Evolutionary conservation across 768 basidiomycete species (phyloP), one percentile per base, ranked within the genome.

Genomic region (Basidioascus undulatus): DNA sequence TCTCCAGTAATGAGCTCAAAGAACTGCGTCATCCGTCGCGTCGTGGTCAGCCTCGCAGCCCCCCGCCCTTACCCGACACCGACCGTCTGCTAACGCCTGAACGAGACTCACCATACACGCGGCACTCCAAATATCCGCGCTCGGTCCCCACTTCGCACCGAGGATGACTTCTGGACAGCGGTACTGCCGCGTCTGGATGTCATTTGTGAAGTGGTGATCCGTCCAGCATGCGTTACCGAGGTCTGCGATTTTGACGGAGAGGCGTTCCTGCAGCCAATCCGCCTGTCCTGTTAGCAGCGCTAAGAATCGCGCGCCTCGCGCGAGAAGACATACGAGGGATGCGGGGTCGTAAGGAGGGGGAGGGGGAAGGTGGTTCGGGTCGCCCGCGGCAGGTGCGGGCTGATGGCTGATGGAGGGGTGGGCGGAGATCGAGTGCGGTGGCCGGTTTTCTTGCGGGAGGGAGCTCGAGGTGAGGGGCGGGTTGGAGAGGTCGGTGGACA

Each of bases 181-280:
- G 57, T 96, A 96, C 53, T 96, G 92, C 53, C 89, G 63, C 21
- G 92, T 98, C 62, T 96, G 64, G 50, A 94, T 96, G 52, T 94
- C 92, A 59, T 98, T 89, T 32, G 92, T 96, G 49, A 96, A 98
- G 55, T 96, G 92, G 49, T 94, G 81, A 52, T 89, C 80, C 24
- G 71, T 71, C 62, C 63, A 66, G 46, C 60, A 61, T n/a, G 65
- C 65, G 58, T 96, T 96, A 7, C 92, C 92, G 40, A 98, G 61
- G 67, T 98, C 92, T 24, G 89, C 92, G 54, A 98, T 96, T 67
- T 96, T 94, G 39, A 98, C 92, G 6, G 86, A 94, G 46, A 96
- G 92, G 55, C 71, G 71, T 53, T 80, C 72, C n/a, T n/a, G n/a
- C n/a, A n/a, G n/a, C n/a, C n/a, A n/a, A n/a, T n/a, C n/a, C n/a